A percentile compares a stretch with the other conserved stretches of the same genome.
Conservation (phyloP, 148 eudicot species). For the Rhododendron simsii region DNA sequence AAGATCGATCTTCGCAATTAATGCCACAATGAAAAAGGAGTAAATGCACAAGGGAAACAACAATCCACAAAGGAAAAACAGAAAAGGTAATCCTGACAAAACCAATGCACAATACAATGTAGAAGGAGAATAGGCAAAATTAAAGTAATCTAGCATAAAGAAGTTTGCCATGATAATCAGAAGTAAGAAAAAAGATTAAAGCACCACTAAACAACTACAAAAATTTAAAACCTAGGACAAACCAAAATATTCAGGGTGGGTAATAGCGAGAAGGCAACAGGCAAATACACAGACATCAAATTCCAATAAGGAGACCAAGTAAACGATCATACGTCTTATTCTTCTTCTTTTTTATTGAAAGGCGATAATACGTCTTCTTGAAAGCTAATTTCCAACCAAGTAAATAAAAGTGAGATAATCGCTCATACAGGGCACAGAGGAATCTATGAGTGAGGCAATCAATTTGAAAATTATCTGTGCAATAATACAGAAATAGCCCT, state of each 20-base stretch:
- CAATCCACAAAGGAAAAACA: not conserved
- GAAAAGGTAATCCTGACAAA: not conserved
- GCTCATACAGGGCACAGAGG: not conserved
- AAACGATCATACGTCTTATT: not conserved
- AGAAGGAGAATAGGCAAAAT: not conserved
- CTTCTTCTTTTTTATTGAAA: too few species aligned
- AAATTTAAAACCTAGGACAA: not conserved
- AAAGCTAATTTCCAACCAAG: not conserved
- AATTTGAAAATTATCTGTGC: not conserved
- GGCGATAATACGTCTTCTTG: not conserved
- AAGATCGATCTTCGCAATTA: constrained; percentile 4
- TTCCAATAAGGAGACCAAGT: not conserved
- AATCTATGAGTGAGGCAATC: not conserved
- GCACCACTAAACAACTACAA: not conserved
- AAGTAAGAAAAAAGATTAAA: not conserved
- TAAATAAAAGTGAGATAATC: not conserved
- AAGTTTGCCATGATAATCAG: not conserved
- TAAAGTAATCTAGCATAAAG: not conserved
- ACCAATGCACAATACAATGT: not conserved
- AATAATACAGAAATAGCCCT: not conserved
- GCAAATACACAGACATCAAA: not conserved
- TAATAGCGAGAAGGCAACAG: not conserved
- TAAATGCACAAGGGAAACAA: not conserved
- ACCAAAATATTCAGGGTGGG: not conserved
- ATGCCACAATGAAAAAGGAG: not conserved